Evolutionary conservation across 2,329 filamentous ascomycete genomes (phyloP), one percentile per base, ranked within the genome.

Genomic region (Ceratocystis cubensis): DNA sequence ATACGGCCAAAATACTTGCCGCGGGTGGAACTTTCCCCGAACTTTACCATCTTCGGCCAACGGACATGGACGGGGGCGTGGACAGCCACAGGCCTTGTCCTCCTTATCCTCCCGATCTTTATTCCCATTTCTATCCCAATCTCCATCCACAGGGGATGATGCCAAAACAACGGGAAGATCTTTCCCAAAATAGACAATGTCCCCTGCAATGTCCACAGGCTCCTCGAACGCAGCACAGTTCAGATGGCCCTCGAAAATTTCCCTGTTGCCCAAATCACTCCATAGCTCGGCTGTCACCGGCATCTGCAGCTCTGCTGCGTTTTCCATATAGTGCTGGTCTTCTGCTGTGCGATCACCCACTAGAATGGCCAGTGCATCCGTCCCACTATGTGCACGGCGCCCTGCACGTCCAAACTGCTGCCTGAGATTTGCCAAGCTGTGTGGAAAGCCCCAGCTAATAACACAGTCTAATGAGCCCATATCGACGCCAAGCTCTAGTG

Each of bases 301-400:
- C 0, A 89, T 94, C 75, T 97, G 93, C 28, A 99, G 87, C 74
- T 96, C 91, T 69, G 94, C 88, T 0, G 94, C 94, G 70, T 97
- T 96, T 69, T 89, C 85, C 94, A 99, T 99, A 75, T 95, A 99
- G 73, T 95, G 86, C 73, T 99, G 94, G 73, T 99, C 94, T 0
- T 90, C 91, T 2, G 92, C 86, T 70, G 94, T 96, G 70, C 86
- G 86, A 73, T 96, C 92, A 1, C 92, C 94, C 0, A 99, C 84
- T 0, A 99, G 78, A 1, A 99, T 85, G 0, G 91, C 95, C 2
- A 99, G 79, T 0, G 92, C 96, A 74, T 99, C 94, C 72, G 90
- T 95, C 73, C 96, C 96, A 30, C 20, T 48, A n/a, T 41, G 33
- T 4, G 61, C 53, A 68, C 93, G 83, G 68, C 94, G 84, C 13